Evolutionary conservation across 1,139 yeast genomes (phyloP).

Genomic region (Wickerhamomyces sp.): DNA sequence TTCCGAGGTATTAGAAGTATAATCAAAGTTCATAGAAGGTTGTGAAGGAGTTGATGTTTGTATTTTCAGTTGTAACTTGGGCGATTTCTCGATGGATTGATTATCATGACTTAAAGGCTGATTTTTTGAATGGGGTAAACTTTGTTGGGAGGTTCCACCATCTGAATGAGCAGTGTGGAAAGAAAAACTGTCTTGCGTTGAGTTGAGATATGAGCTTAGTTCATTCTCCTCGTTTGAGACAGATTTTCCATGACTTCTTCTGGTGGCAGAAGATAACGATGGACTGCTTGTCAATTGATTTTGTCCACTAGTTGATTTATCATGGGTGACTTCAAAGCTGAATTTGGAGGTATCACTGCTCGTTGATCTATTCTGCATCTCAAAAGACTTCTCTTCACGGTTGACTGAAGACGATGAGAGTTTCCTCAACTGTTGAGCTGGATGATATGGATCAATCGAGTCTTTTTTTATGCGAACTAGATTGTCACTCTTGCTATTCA

Average conservation of each 20-base stretch:
- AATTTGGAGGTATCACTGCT: conserved; percentile 15
- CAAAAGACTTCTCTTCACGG: conserved; percentile 5
- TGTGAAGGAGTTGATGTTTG: conserved; percentile 22
- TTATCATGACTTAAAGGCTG: not conserved
- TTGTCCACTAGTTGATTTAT: not conserved
- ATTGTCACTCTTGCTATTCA: conserved; percentile 5
- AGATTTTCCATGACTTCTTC: not conserved
- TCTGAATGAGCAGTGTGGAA: conserved; percentile 20
- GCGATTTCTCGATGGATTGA: conserved; percentile 5
- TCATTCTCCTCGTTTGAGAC: not conserved
- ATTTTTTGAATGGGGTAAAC: not conserved
- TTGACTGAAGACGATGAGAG: conserved; percentile 4
- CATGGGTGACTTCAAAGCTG: conserved; percentile 12
- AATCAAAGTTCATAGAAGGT: conserved; percentile 1
- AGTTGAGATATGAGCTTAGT: not conserved
- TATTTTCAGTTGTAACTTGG: conserved; percentile 14
- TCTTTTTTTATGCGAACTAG: conserved; percentile 8
- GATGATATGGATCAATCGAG: conserved; percentile 15
- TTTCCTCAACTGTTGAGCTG: conserved; percentile 14
- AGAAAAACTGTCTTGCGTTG: conserved; percentile 11
- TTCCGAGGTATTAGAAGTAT: conserved; percentile 8
- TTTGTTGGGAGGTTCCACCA: conserved; percentile 1
- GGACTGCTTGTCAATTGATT: conserved; percentile 1
- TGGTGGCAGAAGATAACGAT: not conserved
- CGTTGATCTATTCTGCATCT: not conserved